A percentile compares a stretch with the other conserved stretches of the same genome.
Evolutionary conservation across 345 rosid genomes (phyloP).

Genomic region (Hirschfeldia incana): DNA sequence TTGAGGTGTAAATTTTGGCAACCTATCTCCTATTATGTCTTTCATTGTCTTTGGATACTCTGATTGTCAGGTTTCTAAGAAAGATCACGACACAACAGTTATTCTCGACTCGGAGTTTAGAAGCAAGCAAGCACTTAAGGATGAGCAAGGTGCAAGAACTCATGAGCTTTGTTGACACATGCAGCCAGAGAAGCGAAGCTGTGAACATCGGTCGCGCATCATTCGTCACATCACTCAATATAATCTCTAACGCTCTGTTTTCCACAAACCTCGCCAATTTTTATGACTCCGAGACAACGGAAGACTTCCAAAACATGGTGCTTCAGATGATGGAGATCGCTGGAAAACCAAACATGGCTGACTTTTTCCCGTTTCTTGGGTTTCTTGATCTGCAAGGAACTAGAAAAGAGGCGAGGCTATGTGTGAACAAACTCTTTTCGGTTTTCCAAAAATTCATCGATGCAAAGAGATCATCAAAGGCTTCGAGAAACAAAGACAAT

Average conservation of each 20-base stretch:
- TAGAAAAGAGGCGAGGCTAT: conserved; percentile 18
- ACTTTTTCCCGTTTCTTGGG: conserved; percentile 21
- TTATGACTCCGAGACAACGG: background rate
- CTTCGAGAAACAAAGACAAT: background rate
- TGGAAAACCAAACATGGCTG: background rate
- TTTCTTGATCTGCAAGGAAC: conserved; percentile 25
- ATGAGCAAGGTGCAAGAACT: conserved; percentile 29
- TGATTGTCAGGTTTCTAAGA: too few relatives aligned
- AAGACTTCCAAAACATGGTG: conserved; percentile 5
- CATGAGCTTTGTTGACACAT: conserved; percentile 14
- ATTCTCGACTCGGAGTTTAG: conserved; percentile 49
- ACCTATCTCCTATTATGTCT: too few relatives aligned
- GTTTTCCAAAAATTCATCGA: conserved; percentile 32
- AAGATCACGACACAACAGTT: too few relatives aligned
- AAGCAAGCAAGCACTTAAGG: conserved; percentile 33
- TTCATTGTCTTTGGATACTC: too few relatives aligned
- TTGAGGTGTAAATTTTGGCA: too few relatives aligned
- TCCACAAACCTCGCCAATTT: conserved; percentile 23
- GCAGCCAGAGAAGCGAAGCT: conserved; percentile 29
- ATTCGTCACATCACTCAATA: conserved; percentile 30
- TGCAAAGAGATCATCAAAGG: conserved; percentile 10
- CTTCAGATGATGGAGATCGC: conserved; percentile 20
- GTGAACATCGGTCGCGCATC: conserved; percentile 38
- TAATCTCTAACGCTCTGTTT: conserved; percentile 29
- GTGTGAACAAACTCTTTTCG: conserved; percentile 16